phyloP scores from a whole-genome alignment of 2,329 filamentous ascomycete genomes.

The Blastomyces gilchristii region DNA sequence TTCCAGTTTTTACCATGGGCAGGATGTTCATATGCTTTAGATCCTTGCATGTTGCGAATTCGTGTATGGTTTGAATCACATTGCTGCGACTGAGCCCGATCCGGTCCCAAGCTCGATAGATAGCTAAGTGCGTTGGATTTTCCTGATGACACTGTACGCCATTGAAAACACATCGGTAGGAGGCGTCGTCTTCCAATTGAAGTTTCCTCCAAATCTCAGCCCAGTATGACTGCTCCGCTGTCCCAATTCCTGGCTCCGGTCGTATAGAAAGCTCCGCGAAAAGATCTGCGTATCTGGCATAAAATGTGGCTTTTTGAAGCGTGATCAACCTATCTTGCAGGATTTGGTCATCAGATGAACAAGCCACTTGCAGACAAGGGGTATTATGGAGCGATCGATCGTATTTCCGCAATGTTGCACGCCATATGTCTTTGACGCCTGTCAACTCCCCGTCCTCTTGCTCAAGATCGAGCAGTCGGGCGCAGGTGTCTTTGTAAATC shows the following conservation, averaged over 20 bases:
- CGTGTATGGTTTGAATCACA: background rate
- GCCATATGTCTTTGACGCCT: constrained; percentile 1
- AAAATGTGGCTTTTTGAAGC: background rate
- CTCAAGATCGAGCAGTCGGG: background rate
- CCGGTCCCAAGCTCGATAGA: background rate
- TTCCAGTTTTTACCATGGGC: background rate
- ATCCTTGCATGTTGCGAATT: background rate
- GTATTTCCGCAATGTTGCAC: background rate
- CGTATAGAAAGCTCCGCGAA: background rate
- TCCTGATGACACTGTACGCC: background rate
- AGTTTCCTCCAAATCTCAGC: background rate
- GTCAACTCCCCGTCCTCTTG: background rate
- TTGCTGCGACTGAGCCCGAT: background rate
- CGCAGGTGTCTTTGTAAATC: background rate
- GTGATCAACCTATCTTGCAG: background rate
- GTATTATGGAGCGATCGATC: background rate
- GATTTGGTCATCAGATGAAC: background rate
- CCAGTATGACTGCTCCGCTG: background rate
- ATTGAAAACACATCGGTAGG: background rate
- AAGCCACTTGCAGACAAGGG: background rate
- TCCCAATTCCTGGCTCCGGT: background rate
- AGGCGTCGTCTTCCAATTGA: background rate
- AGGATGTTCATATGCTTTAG: background rate
- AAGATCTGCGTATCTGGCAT: background rate
- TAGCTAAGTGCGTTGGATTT: background rate